Conservation (phyloP, 2,329 filamentous ascomycete species). For the Ophiostoma quercus region DNA sequence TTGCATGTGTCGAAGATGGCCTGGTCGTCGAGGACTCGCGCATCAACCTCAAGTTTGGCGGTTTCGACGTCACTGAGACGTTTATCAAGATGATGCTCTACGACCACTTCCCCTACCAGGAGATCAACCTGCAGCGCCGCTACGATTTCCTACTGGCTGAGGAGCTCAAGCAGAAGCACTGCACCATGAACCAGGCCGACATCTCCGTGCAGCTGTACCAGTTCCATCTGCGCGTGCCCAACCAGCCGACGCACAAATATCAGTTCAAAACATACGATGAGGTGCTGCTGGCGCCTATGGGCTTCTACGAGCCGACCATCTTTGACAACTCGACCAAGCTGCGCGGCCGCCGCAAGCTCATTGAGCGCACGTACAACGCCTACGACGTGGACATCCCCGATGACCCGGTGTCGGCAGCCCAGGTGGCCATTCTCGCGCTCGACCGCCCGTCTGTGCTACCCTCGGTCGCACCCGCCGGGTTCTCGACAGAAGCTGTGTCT, state of each 20-base stretch:
- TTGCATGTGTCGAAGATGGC: conserved; percentile 94
- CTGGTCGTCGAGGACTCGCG: conserved; percentile 92
- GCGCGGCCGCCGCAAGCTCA: conserved; percentile 68
- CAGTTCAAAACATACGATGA: conserved; percentile 97
- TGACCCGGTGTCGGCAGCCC: conserved; percentile 80
- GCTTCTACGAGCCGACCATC: conserved; percentile 82
- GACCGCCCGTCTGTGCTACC: conserved; percentile 54
- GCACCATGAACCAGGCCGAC: conserved; percentile 83
- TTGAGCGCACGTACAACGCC: conserved; percentile 84
- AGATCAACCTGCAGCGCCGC: conserved; percentile 83
- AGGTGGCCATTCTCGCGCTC: conserved; percentile 59
- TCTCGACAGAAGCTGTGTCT: conserved; percentile 40
- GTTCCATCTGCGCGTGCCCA: conserved; percentile 84
- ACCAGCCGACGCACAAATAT: conserved; percentile 87
- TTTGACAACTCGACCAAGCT: conserved; percentile 83
- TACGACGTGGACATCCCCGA: conserved; percentile 86
- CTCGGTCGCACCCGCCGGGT: conserved; percentile 40
- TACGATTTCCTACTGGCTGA: conserved; percentile 93
- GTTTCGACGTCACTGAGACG: conserved; percentile 84
- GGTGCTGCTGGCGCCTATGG: conserved; percentile 88
- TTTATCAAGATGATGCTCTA: conserved; percentile 98
- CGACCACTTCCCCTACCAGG: conserved; percentile 90
- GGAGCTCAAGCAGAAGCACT: conserved; percentile 89
- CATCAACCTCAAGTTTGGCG: conserved; percentile 91
- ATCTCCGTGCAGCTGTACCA: conserved; percentile 84